A percentile compares a stretch with the other conserved stretches of the same genome.
phyloP scores from a whole-genome alignment of 2,329 filamentous ascomycete species.

The Penicillium freii region DNA sequence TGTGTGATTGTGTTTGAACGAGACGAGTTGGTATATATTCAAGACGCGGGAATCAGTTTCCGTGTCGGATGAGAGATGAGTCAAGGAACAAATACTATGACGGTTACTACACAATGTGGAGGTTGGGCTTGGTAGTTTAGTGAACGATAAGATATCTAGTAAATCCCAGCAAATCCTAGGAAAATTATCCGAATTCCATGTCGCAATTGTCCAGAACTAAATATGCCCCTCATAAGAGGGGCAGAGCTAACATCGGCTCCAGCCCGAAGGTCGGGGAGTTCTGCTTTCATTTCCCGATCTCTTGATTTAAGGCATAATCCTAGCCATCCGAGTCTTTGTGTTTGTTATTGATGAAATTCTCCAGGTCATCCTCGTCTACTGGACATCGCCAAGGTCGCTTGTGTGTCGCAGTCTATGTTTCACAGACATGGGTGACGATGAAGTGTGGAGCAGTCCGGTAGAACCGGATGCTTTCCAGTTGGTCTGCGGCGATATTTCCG shows the following conservation, averaged over 20 bases:
- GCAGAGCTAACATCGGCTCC: background rate
- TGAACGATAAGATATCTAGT: background rate
- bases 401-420: background rate
- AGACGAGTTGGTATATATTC: background rate
- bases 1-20: background rate
- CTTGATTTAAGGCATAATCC: background rate
- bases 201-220: no score
- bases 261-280: background rate
- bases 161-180: background rate
- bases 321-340: background rate
- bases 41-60: conserved; percentile 6
- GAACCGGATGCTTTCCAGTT: background rate
- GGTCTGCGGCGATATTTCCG: background rate
- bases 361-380: background rate
- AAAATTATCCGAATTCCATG: background rate
- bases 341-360: background rate
- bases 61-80: background rate
- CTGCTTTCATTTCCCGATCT: background rate
- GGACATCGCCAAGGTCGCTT: background rate
- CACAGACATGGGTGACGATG: background rate
- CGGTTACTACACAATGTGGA: background rate
- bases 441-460: background rate
- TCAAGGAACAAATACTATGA: background rate
- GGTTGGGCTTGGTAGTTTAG: background rate
- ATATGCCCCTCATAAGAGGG: background rate